Base-by-base conservation (phyloP, 2,329 filamentous ascomycete species). In the Rasamsonia emersonii region DNA sequence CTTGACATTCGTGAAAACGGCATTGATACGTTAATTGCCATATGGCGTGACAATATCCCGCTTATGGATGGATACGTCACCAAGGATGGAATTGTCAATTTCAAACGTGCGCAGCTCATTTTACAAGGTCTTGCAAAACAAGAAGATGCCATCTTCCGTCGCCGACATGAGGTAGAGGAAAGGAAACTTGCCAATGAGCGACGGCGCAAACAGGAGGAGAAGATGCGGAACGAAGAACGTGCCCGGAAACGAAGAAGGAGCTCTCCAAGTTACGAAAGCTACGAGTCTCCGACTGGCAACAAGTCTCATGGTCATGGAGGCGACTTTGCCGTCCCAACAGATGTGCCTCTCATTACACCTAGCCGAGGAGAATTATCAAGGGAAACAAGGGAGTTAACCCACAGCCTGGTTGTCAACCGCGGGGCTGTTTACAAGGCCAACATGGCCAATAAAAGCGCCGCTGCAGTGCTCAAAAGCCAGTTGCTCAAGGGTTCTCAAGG, bases 1-100 rank as follows among this genome's bases (percentile, higher is more conserved):
- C 71, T 98, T 37, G 91, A 96, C 58, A 96, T 98, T 56, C 78
- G 91, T 39, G 91, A 98, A 53, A 88, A 95, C 54, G 89, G 89
- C 29, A 98, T 98, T 52, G 89, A 98, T 54, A 93, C 88, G 1
- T 69, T 98, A 35, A 93, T 88, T 44, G 81, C 85, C n/a, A 91
- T 98, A 35, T 98, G 93, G 91, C 81, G 85, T 53, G 86, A 95
- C 45, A 93, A 93, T 42, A 68, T 96, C 13, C 82, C 86, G 3
- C 58, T 73, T 23, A 95, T 98, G 86, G 88, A 86, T 27, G 91
- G 91, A 9, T 98, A 95, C 57, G 73, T 98, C 31, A 98, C 91
- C 25, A 89, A 93, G 53, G 89, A 98, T 61, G 91, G 91, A 2
- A 79, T 83, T 46, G 86, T 96, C 39, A 82, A 96, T 54, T 73